Evolutionary conservation across 2,329 filamentous ascomycete species (phyloP), one percentile per base, ranked within the genome.

Genomic region (Lasiodiplodia hormozganensis): DNA sequence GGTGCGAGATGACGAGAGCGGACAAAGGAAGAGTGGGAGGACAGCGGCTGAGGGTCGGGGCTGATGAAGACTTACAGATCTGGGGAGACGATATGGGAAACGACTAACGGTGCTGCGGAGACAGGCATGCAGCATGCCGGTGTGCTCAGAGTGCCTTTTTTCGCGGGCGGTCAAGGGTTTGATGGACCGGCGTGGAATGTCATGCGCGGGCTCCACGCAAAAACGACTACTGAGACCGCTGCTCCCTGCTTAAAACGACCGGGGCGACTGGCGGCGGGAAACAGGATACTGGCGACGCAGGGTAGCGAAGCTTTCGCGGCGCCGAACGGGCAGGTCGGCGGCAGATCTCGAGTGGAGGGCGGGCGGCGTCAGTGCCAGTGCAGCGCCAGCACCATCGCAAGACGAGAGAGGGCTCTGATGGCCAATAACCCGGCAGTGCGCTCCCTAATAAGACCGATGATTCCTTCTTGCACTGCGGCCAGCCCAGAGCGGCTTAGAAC

Each of bases 41-140:
- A 28, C 43, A 52, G 60, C 51, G 60, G 51, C 60, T 52, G 60
- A 34, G 51, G 18, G 34, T 3, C 25, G 56, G 64, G n/a, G 65
- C 52, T 47, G 49, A 57, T 57, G 65, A 67, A 38, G 49, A 67
- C 65, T 67, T 67, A 67, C 65, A 67, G 53, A 40, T 58, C 56
- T 47, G 43, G 43, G 43, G 43, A 47, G 43, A 47, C 38, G 65
- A 53, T 51, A 57, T 58, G 40, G 65, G 64, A 66, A 56, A 66
- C 64, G 52, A 21, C 43, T 47, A 65, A 40, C 62, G 62, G 62
- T 65, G 51, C 40, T 57, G 47, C 60, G 60, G 60, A 64, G 60
- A 64, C 60, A 49, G 40, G 60, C 47, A 64, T 64, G 60, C 60
- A 64, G 43, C 65, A 67, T 67, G 65, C 65, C 65, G 38, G 58